Evolutionary conservation across 257 asterid genomes (phyloP).

Genomic region (Gentiana dahurica): DNA sequence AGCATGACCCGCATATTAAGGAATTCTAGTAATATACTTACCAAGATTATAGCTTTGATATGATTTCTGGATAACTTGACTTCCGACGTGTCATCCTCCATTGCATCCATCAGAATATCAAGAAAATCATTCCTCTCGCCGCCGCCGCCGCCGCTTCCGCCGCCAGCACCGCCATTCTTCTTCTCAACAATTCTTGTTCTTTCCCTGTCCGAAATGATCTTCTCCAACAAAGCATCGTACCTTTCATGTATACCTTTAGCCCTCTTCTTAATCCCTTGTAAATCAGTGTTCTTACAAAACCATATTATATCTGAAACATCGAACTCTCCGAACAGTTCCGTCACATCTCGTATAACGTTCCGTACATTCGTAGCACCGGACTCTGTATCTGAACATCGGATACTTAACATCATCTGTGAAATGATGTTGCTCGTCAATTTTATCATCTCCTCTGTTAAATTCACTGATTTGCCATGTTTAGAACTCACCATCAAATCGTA

Average conservation of each 20-base stretch:
- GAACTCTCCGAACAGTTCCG: constrained; percentile 49
- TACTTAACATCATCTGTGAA: constrained; percentile 39
- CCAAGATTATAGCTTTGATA: constrained; percentile 53
- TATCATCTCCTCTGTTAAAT: constrained; percentile 38
- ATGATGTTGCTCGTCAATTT: constrained; percentile 42
- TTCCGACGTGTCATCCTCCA: constrained; percentile 38
- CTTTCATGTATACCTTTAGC: constrained; percentile 36
- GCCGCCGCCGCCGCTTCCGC: no score
- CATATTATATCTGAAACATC: constrained; percentile 42
- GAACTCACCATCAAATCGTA: constrained; percentile 15
- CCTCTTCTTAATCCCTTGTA: constrained; percentile 51
- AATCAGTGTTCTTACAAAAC: constrained; percentile 42
- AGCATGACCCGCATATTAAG: no score
- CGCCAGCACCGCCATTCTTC: no score
- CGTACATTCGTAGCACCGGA: constrained; percentile 32
- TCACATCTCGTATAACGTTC: constrained; percentile 46
- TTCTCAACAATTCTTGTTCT: constrained; percentile 2
- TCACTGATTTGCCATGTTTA: constrained; percentile 9
- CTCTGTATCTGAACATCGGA: constrained; percentile 34
- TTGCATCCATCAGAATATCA: constrained; percentile 42
- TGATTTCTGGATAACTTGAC: constrained; percentile 44
- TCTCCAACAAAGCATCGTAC: constrained; percentile 46
- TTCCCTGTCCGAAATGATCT: constrained; percentile 33
- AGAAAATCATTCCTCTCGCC: constrained; percentile 35
- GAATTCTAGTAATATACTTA: neutral